These are phyloP conservation scores for Dryadomyces sulphureus DNA, from an alignment of 2,329 filamentous ascomycete genomes.

Conservation along the genomic window DNA sequence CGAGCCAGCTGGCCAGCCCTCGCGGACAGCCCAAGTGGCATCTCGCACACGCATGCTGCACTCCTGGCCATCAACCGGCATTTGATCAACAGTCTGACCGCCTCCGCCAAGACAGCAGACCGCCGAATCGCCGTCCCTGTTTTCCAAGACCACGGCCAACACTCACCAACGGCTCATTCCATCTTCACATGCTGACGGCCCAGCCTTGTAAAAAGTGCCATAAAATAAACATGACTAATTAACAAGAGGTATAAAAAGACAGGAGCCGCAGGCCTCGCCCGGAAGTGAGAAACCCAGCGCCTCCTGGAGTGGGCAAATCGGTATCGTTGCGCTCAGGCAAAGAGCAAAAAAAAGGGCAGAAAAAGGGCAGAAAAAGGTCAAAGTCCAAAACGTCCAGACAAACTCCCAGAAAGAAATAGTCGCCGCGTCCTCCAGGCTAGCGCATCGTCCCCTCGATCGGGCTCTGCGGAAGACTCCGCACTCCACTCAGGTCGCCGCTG, in stretches of 20 bases:
- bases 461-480: constrained; percentile 42
- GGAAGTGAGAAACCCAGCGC: background rate
- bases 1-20: too few relatives aligned
- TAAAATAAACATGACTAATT: background rate
- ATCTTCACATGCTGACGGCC: too few relatives aligned
- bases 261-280: background rate
- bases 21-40: too few relatives aligned
- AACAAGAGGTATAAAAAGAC: background rate
- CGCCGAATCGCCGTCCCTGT: too few relatives aligned
- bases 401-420: background rate
- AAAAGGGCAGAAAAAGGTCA: background rate
- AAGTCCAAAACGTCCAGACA: background rate
- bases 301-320: background rate
- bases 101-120: too few relatives aligned
- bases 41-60: too few relatives aligned
- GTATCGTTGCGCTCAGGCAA: background rate
- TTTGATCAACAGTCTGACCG: too few relatives aligned
- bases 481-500: constrained; percentile 57
- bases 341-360: background rate
- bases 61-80: too few relatives aligned
- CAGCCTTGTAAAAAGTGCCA: background rate
- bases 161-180: too few relatives aligned
- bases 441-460: constrained; percentile 32
- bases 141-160: too few relatives aligned
- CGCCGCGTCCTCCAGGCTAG: constrained; percentile 1